Percentiles rank a stretch among this genome's conserved stretches.
Evolutionary conservation across 306 rosid species (phyloP).

Genomic region (Betula pendula): DNA sequence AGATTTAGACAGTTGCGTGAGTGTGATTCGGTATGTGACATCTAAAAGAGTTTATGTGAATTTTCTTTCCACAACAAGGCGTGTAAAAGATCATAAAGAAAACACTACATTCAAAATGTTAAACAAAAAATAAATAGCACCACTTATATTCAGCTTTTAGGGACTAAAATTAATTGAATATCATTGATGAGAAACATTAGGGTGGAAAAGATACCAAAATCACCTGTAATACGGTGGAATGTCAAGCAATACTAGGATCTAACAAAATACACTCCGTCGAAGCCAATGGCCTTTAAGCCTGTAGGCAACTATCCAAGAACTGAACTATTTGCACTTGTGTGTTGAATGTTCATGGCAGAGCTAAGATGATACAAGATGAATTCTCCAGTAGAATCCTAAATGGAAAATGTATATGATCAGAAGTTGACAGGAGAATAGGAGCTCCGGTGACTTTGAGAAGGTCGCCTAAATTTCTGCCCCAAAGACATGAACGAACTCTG

Average conservation of each 20-base stretch:
- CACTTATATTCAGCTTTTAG: not conserved
- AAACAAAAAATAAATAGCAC: not conserved
- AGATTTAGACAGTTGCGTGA: no score
- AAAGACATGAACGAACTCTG: conserved; percentile 63
- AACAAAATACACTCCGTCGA: conserved; percentile 27
- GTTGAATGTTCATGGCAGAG: conserved; percentile 31
- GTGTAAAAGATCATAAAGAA: not conserved
- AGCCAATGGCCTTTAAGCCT: conserved; percentile 25
- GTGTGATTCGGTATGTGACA: no score
- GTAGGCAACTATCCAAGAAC: conserved; percentile 25
- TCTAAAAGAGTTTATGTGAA: no score
- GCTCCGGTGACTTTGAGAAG: conserved; percentile 69
- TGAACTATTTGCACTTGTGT: conserved; percentile 26
- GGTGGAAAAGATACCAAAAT: conserved; percentile 1
- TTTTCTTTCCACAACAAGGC: not conserved
- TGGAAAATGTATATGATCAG: conserved; percentile 39
- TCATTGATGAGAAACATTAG: not conserved
- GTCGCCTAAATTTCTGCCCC: conserved; percentile 65
- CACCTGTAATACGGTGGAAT: conserved; percentile 30
- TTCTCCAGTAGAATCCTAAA: conserved; percentile 34
- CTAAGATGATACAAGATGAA: conserved; percentile 28
- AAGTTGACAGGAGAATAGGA: conserved; percentile 83
- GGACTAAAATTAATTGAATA: not conserved
- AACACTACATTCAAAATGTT: not conserved
- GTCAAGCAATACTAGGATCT: conserved; percentile 16